A percentile compares a stretch with the other conserved stretches of the same genome.
Conservation (phyloP, 108 stramenopile genomes). For the Nitzschia palea region DNA sequence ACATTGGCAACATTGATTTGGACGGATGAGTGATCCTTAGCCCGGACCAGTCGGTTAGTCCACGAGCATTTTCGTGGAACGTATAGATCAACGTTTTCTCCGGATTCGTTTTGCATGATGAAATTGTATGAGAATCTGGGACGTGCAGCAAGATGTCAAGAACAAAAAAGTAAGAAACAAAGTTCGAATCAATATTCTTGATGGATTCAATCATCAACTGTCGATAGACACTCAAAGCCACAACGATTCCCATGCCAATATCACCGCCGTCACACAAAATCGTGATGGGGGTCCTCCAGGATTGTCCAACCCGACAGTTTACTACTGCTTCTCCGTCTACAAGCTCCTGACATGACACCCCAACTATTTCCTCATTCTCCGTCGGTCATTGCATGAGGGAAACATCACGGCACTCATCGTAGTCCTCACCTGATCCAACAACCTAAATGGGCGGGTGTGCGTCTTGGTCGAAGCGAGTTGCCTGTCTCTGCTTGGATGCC, state of each 20-base stretch:
- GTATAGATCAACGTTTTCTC: constrained; percentile 97
- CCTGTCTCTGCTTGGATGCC: not conserved
- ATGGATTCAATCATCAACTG: no score
- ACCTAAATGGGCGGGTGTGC: not conserved
- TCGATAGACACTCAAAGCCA: no score
- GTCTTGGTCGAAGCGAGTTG: not conserved
- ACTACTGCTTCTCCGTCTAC: no score
- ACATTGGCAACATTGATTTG: constrained; percentile 98
- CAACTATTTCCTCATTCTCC: no score
- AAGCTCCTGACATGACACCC: no score
- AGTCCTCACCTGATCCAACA: constrained; percentile 16
- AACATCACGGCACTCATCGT: no score
- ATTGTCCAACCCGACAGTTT: no score
- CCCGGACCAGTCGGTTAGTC: constrained; percentile 91
- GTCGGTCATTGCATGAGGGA: no score
- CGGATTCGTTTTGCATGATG: constrained; percentile 95
- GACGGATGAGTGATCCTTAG: constrained; percentile 94
- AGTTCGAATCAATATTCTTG: no score
- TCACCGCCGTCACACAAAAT: no score
- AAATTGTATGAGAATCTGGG: not conserved
- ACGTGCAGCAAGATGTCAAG: not conserved
- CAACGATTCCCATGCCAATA: no score
- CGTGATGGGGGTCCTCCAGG: no score
- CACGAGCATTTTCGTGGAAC: constrained; percentile 98
- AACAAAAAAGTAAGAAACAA: constrained; percentile 1